Evolutionary conservation across 2,329 filamentous ascomycete genomes (phyloP).

Genomic region (Alternaria gaisen): DNA sequence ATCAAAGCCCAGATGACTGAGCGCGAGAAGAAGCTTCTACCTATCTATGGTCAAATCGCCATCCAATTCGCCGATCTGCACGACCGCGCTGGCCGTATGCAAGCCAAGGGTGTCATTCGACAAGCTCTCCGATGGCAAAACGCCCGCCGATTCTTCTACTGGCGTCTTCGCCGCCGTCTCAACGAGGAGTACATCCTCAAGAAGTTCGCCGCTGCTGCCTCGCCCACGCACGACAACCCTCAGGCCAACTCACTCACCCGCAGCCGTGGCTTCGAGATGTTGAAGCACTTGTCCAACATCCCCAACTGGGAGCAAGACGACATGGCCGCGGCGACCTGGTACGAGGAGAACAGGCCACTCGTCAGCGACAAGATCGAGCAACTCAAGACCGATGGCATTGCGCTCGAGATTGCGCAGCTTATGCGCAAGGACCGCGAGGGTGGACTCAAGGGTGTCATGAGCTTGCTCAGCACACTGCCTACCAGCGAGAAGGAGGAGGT

Average conservation of each 20-base stretch:
- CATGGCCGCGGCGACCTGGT: slow-evolving; percentile 88
- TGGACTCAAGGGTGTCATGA: slow-evolving; percentile 84
- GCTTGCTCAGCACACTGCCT: slow-evolving; percentile 85
- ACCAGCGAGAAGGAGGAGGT: slow-evolving; percentile 88
- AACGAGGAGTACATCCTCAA: slow-evolving; percentile 98
- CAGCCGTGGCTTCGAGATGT: slow-evolving; percentile 73
- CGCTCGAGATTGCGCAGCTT: slow-evolving; percentile 73
- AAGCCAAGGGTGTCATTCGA: slow-evolving; percentile 95
- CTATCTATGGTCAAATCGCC: slow-evolving; percentile 94
- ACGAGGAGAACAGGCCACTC: slow-evolving; percentile 89
- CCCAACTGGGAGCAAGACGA: slow-evolving; percentile 81
- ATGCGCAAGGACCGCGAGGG: slow-evolving; percentile 72
- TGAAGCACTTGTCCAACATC: slow-evolving; percentile 85
- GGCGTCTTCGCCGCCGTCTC: slow-evolving; percentile 94
- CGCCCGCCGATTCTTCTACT: slow-evolving; percentile 98
- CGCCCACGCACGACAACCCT: slow-evolving; percentile 51
- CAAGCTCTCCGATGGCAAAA: slow-evolving; percentile 85
- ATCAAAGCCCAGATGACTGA: slow-evolving; percentile 85
- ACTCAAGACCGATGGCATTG: slow-evolving; percentile 78
- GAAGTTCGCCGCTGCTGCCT: slow-evolving; percentile 71
- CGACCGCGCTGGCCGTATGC: slow-evolving; percentile 96
- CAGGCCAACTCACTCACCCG: slow-evolving; percentile 60
- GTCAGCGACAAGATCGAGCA: slow-evolving; percentile 85
- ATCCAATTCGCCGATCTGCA: slow-evolving; percentile 97
- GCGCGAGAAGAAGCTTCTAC: slow-evolving; percentile 87